A percentile compares a stretch with the other conserved stretches of the same genome.
phyloP scores from a whole-genome alignment of 2,329 filamentous ascomycete genomes.

The Penicillium palitans region DNA sequence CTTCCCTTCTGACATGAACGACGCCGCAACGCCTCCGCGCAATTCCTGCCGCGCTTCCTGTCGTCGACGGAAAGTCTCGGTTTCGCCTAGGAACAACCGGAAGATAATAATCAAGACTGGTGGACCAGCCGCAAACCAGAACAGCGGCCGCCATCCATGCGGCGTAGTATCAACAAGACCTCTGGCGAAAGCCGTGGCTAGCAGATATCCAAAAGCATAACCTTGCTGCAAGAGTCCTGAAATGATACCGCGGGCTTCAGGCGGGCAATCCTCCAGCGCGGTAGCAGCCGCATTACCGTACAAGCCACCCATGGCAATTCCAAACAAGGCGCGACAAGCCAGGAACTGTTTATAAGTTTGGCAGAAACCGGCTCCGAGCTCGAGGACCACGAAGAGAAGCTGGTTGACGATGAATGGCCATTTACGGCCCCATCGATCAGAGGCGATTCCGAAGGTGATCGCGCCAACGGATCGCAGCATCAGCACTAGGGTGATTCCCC shows the following conservation, averaged over 20 bases:
- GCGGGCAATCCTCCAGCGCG: constrained; percentile 62
- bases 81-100: constrained; percentile 77
- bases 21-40: constrained; percentile 59
- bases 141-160: constrained; percentile 80
- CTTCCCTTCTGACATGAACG: constrained; percentile 75
- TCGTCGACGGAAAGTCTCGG: constrained; percentile 67
- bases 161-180: constrained; percentile 65
- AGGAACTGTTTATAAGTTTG: constrained; percentile 60
- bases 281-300: constrained; percentile 64
- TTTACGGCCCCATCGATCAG: constrained; percentile 57
- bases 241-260: constrained; percentile 58
- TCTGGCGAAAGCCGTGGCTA: constrained; percentile 57
- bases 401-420: constrained; percentile 64
- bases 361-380: constrained; percentile 61
- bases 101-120: constrained; percentile 79
- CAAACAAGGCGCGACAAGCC: constrained; percentile 60
- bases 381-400: constrained; percentile 60
- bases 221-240: constrained; percentile 65
- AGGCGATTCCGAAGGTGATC: constrained; percentile 55
- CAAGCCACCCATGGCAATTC: constrained; percentile 64
- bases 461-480: constrained; percentile 63
- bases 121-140: constrained; percentile 83
- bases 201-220: constrained; percentile 65
- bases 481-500: constrained; percentile 58
- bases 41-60: constrained; percentile 61